Evolutionary conservation across 352 stramenopile genomes (phyloP).

Genomic region (Pythium dissotocum): DNA sequence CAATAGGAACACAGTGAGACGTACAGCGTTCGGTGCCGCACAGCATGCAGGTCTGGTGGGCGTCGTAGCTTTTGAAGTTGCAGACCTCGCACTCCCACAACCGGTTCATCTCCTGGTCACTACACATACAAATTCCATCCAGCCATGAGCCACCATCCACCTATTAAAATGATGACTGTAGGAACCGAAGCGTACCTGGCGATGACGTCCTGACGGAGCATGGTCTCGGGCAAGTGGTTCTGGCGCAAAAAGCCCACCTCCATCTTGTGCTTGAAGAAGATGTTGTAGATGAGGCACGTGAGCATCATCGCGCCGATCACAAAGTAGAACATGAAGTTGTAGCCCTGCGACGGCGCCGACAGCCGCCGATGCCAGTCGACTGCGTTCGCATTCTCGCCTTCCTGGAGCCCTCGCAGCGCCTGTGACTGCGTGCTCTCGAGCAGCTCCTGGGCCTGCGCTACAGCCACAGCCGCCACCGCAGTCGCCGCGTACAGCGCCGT

Average conservation of each 20-base stretch:
- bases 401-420: neutral
- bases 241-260: conserved; percentile 71
- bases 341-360: conserved; percentile 51
- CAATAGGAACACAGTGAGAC: neutral
- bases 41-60: conserved; percentile 86
- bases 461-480: neutral
- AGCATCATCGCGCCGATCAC: conserved; percentile 88
- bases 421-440: neutral
- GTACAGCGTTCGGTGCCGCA: conserved; percentile 82
- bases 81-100: conserved; percentile 93
- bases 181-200: conserved; percentile 38
- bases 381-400: neutral
- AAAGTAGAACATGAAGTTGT: conserved; percentile 91
- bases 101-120: conserved; percentile 82
- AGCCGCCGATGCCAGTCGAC: conserved; percentile 23
- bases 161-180: no score
- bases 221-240: conserved; percentile 75
- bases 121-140: conserved; percentile 2
- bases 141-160: neutral
- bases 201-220: conserved; percentile 87
- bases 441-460: neutral
- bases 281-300: conserved; percentile 87
- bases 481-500: neutral
- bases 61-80: conserved; percentile 91
- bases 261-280: conserved; percentile 88